Conservation (phyloP, 495 filamentous ascomycete species). For the Podospora didyma region DNA sequence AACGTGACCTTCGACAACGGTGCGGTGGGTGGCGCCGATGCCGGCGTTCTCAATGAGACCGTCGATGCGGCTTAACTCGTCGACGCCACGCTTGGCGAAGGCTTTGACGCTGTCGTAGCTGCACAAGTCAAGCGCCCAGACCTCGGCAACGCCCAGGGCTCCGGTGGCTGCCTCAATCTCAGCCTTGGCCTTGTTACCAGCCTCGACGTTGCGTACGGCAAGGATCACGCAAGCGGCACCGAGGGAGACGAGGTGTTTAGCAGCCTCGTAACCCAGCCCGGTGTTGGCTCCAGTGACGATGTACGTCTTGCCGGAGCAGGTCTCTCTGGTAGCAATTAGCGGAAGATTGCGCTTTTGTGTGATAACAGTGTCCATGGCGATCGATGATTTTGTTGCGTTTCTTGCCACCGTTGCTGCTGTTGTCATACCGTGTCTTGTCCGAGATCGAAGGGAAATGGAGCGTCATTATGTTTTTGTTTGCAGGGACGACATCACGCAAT, state of each 20-base stretch:
- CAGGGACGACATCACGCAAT: too few relatives aligned
- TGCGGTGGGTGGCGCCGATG: conserved; percentile 17
- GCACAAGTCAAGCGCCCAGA: conserved; percentile 48
- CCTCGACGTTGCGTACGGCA: conserved; percentile 35
- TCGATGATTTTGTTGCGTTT: too few relatives aligned
- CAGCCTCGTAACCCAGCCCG: conserved; percentile 49
- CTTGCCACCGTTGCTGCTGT: too few relatives aligned
- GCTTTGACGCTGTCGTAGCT: conserved; percentile 19
- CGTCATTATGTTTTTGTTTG: too few relatives aligned
- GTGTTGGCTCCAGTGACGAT: conserved; percentile 52
- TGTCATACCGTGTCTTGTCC: too few relatives aligned
- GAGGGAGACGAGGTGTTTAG: conserved; percentile 38
- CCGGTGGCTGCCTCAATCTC: conserved; percentile 34
- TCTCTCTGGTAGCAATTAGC: too few relatives aligned
- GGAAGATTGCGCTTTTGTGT: too few relatives aligned
- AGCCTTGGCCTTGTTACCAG: conserved; percentile 39
- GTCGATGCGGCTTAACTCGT: conserved; percentile 33
- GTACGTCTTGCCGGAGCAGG: conserved; percentile 21
- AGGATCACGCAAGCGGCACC: conserved; percentile 42
- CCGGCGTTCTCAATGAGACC: conserved; percentile 43
- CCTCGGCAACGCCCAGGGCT: conserved; percentile 42
- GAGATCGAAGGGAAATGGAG: too few relatives aligned
- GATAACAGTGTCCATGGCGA: too few relatives aligned
- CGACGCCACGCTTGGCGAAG: conserved; percentile 19
- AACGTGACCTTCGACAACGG: conserved; percentile 34